These are phyloP conservation scores for Turnera subulata DNA, from an alignment of 345 rosid species.

Conservation along the genomic window DNA sequence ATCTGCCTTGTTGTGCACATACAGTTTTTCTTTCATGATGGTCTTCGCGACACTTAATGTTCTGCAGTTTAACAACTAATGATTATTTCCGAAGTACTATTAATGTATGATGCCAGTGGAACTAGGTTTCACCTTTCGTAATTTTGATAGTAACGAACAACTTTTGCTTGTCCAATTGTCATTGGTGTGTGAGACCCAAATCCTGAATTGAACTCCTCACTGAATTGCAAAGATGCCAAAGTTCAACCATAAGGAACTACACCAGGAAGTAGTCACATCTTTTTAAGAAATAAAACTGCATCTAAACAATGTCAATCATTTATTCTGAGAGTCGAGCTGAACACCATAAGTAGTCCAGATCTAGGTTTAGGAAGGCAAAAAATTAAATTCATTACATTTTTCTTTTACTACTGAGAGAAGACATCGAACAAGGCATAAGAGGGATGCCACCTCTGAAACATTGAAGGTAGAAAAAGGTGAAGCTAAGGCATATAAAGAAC, in stretches of 20 bases:
- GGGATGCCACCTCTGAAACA: no score
- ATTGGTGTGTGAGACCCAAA: constrained; percentile 97
- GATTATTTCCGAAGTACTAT: constrained; percentile 11
- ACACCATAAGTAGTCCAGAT: no score
- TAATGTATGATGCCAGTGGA: constrained; percentile 5
- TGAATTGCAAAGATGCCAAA: constrained; percentile 28
- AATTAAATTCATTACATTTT: no score
- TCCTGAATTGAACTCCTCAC: constrained; percentile 93
- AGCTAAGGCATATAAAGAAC: no score
- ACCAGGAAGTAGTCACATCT: constrained; percentile 6
- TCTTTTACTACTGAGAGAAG: no score
- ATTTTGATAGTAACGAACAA: constrained; percentile 75
- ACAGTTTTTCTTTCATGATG: constrained; percentile 63
- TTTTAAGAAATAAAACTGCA: not conserved
- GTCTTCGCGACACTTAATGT: constrained; percentile 63
- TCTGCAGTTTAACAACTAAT: constrained; percentile 45
- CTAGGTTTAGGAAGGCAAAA: no score
- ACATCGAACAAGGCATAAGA: no score
- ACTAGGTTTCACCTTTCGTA: constrained; percentile 55
- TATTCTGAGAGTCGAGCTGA: not conserved
- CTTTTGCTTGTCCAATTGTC: constrained; percentile 90
- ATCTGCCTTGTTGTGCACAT: constrained; percentile 65
- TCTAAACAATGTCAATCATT: not conserved
- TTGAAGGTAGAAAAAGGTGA: no score
- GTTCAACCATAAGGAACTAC: not conserved